Conservation (phyloP, 805 yeast genomes). For the Brettanomyces bruxellensis region DNA sequence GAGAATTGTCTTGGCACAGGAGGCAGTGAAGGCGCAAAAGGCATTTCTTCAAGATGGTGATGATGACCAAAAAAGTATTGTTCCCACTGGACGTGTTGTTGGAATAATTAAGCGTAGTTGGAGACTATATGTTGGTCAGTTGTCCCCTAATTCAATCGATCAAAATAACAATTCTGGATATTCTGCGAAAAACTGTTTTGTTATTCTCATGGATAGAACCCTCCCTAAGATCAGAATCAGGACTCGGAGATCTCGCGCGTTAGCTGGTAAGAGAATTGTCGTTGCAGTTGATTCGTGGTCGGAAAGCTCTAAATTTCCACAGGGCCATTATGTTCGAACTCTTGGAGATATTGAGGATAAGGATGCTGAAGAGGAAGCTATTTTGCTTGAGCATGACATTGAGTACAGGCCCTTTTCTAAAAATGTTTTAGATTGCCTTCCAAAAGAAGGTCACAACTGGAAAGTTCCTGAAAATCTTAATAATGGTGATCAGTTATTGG, state of each 20-base stretch:
- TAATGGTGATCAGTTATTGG: conserved; percentile 43
- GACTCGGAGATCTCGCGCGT: conserved; percentile 76
- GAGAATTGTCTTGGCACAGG: conserved; percentile 63
- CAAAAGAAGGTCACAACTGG: conserved; percentile 92
- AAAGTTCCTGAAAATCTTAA: conserved; percentile 61
- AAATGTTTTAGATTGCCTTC: conserved; percentile 85
- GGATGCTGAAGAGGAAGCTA: conserved; percentile 93
- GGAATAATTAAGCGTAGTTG: conserved; percentile 85
- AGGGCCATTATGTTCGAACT: conserved; percentile 88
- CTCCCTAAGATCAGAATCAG: conserved; percentile 81
- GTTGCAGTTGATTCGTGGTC: conserved; percentile 94
- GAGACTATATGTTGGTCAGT: conserved; percentile 94
- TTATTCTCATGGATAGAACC: conserved; percentile 79
- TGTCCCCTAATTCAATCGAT: conserved; percentile 65
- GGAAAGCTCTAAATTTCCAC: conserved; percentile 70
- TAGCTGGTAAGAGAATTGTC: conserved; percentile 84
- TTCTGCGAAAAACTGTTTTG: conserved; percentile 71
- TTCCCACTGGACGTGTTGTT: conserved; percentile 92
- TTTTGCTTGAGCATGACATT: conserved; percentile 88
- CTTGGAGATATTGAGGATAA: conserved; percentile 87
- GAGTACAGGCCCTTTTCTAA: conserved; percentile 94
- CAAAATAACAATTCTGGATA: conserved; percentile 38
- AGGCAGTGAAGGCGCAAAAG: conserved; percentile 55
- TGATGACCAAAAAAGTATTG: conserved; percentile 38
- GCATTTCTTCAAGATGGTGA: conserved; percentile 23